Base-by-base conservation (phyloP, 1,139 yeast species). In the Yamadazyma triangularis region DNA sequence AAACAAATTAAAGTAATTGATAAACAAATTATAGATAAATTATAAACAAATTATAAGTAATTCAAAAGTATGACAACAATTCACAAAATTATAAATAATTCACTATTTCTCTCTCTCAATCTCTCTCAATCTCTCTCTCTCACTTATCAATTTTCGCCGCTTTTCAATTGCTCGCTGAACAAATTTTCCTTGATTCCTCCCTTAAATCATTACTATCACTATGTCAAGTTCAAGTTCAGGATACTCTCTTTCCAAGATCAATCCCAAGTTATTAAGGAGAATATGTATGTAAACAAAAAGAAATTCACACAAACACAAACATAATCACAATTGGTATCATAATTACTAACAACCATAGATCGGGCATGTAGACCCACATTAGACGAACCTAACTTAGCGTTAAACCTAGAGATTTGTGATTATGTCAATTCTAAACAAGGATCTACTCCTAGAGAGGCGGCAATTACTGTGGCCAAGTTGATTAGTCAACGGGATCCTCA, bases 331-430 rank as follows among this genome's bases (percentile, higher is more conserved):
- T n/a, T n/a, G n/a, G n/a, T n/a, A n/a, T n/a, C n/a, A n/a, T n/a
- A n/a, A 6, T 8, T 44, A 48, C 50, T 48, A 46, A 50, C 51
- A 10, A 24, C 22, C 10, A 15, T 49, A 70, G 84, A 87, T 50
- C 77, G 96, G 40, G 96, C 98, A 3, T 89, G 97, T 50, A 75
- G 93, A 43, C 84, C 94, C 27, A 70, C 91, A 3, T 66, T 85
- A 34, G 71, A 74, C 32, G 96, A 89, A 58, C 97, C 98, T 6
- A 91, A 91, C 51, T 70, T 89, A 39, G 86, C 89, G 2, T 64
- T 88, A 42, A 91, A 89, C 56, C 64, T 91, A 46, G 97, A 91
- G 52, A 89, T 91, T 40, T 91, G 97, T 41, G 99, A 91, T 58
- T 73, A 83, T 48, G 80, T 91, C 56, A 91, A 91, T 54, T 89